Evolutionary conservation across 495 filamentous ascomycete genomes (phyloP).

Genomic region (Neurospora intermedia): DNA sequence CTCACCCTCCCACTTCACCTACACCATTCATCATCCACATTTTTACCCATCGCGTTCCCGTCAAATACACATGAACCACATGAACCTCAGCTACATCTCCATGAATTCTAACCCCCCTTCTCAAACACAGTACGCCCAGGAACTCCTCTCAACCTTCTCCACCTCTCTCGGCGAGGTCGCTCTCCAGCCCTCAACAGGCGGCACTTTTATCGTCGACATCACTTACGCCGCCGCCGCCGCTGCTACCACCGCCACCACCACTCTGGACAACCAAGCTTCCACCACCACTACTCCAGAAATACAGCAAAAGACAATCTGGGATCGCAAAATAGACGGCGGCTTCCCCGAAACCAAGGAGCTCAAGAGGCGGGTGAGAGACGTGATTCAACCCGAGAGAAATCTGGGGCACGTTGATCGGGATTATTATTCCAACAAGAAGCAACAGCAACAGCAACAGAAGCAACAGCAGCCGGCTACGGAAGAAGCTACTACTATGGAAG

Average conservation of each 20-base stretch:
- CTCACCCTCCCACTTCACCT: neutral
- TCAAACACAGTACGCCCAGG: slow-evolving; percentile 71
- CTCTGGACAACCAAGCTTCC: slow-evolving; percentile 3
- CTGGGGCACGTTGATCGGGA: slow-evolving; percentile 73
- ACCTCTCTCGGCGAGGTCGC: slow-evolving; percentile 81
- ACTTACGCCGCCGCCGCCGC: slow-evolving; percentile 11
- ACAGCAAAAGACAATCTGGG: slow-evolving; percentile 55
- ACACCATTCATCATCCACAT: neutral
- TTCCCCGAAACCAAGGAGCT: slow-evolving; percentile 89
- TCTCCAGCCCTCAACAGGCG: slow-evolving; percentile 78
- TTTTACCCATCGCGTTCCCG: neutral
- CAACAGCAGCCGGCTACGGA: neutral
- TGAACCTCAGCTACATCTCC: too few species aligned
- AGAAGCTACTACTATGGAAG: neutral
- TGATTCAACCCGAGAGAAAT: slow-evolving; percentile 64
- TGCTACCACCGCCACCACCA: slow-evolving; percentile 12
- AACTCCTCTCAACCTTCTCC: slow-evolving; percentile 92
- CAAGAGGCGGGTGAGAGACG: slow-evolving; percentile 79
- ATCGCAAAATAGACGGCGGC: slow-evolving; percentile 76
- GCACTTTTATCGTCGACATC: slow-evolving; percentile 66
- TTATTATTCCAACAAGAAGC: slow-evolving; percentile 14
- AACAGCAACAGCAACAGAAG: too few species aligned
- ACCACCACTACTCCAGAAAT: slow-evolving; percentile 1
- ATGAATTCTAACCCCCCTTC: neutral
- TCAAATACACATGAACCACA: too few species aligned